phyloP scores from a whole-genome alignment of 257 asterid species.

The Lantana camara region DNA sequence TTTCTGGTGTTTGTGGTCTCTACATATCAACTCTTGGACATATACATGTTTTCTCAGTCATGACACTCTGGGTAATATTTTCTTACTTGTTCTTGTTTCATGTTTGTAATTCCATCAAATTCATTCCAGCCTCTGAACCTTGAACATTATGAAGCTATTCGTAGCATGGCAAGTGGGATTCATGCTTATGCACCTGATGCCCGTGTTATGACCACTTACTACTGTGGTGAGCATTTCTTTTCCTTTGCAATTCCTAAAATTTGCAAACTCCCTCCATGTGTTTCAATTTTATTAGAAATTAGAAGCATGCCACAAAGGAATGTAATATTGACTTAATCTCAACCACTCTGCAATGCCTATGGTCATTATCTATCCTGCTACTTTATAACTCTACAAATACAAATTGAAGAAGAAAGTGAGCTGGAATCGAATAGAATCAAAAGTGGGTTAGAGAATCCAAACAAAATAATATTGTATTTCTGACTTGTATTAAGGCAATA shows the following conservation, averaged over 20 bases:
- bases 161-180: conserved; percentile 90
- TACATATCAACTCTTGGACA: neutral
- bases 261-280: conserved; percentile 12
- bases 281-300: conserved; percentile 24
- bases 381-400: conserved; percentile 1
- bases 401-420: conserved; percentile 1
- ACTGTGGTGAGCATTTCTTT: conserved; percentile 60
- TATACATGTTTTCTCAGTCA: neutral
- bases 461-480: neutral
- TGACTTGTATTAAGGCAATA: conserved; percentile 5
- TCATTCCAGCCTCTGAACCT: conserved; percentile 80
- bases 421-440: neutral
- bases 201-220: conserved; percentile 93
- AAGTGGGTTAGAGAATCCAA: neutral
- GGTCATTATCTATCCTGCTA: neutral
- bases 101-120: conserved; percentile 24
- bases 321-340: neutral
- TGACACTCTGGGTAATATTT: neutral
- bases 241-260: conserved; percentile 18
- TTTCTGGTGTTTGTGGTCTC: neutral
- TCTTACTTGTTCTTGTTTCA: conserved; percentile 26
- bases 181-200: conserved; percentile 99
- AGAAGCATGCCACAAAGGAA: neutral
- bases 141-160: conserved; percentile 79
- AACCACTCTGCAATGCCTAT: conserved; percentile 17